Conservation (phyloP, 2,329 filamentous ascomycete species). For the Hymenotorrendiella dingleyae region DNA sequence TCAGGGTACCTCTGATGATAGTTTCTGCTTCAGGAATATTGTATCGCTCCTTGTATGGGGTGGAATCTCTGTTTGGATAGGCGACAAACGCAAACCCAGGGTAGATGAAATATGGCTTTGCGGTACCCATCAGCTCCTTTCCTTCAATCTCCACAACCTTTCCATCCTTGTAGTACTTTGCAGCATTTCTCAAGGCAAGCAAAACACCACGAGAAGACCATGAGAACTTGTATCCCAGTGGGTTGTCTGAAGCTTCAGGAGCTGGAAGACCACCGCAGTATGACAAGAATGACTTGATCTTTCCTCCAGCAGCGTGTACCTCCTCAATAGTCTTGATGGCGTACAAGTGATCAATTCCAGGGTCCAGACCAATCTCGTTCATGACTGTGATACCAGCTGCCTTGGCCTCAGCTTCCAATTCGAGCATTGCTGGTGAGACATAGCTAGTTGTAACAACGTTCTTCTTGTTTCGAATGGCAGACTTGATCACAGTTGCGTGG, state of each 20-base stretch:
- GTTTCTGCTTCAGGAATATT: conserved; percentile 87
- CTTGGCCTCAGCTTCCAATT: conserved; percentile 77
- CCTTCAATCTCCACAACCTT: conserved; percentile 61
- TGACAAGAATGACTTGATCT: conserved; percentile 73
- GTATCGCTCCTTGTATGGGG: conserved; percentile 82
- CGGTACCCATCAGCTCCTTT: conserved; percentile 73
- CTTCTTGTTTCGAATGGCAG: conserved; percentile 89
- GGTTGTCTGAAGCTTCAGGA: conserved; percentile 75
- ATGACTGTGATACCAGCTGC: conserved; percentile 92
- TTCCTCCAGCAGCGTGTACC: conserved; percentile 82
- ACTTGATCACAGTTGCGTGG: conserved; percentile 86
- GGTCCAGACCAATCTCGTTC: conserved; percentile 87
- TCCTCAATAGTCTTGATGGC: conserved; percentile 83
- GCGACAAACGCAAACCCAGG: conserved; percentile 84
- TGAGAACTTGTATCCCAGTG: conserved; percentile 89
- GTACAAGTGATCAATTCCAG: conserved; percentile 66
- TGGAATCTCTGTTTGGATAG: conserved; percentile 90
- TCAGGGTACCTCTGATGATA: conserved; percentile 75
- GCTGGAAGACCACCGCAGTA: conserved; percentile 79
- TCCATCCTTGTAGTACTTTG: conserved; percentile 75
- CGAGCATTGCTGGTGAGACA: conserved; percentile 86
- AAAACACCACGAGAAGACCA: conserved; percentile 61
- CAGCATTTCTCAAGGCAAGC: conserved; percentile 79
- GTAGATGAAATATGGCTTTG: conserved; percentile 89
- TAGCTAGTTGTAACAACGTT: conserved; percentile 94